A percentile compares a stretch with the other conserved stretches of the same genome.
These are phyloP conservation scores for Fusarium sp. DNA, from an alignment of 2,329 filamentous ascomycete genomes.

Conservation along the genomic window DNA sequence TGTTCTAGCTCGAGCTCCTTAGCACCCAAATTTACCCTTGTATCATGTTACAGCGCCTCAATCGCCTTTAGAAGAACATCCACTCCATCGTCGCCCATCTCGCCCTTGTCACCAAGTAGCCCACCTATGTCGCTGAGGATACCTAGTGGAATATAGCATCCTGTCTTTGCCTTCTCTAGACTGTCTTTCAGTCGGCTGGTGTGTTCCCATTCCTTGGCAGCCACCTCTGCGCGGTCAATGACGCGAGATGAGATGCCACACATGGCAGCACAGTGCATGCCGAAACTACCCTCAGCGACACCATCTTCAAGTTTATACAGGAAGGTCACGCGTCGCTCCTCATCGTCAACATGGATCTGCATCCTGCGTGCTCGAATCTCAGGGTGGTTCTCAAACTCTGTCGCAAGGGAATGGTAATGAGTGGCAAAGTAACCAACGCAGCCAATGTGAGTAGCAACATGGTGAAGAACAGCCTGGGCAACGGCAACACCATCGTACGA, in stretches of 20 bases:
- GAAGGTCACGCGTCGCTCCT: constrained; percentile 90
- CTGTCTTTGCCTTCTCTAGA: constrained; percentile 82
- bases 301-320: constrained; percentile 94
- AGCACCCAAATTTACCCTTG: background rate
- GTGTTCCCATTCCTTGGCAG: constrained; percentile 94
- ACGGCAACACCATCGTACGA: constrained; percentile 98
- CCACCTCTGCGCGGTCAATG: constrained; percentile 87
- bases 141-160: constrained; percentile 86
- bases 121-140: constrained; percentile 89
- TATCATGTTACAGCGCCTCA: constrained; percentile 62
- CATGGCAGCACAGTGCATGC: constrained; percentile 99
- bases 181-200: constrained; percentile 91
- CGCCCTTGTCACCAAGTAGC: constrained; percentile 72
- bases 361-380: constrained; percentile 90
- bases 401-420: constrained; percentile 93
- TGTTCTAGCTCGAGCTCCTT: constrained; percentile 6
- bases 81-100: constrained; percentile 65
- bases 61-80: constrained; percentile 73
- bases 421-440: constrained; percentile 98
- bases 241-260: constrained; percentile 89
- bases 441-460: constrained; percentile 92
- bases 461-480: constrained; percentile 96
- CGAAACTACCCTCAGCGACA: constrained; percentile 95
- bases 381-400: constrained; percentile 90
- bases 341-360: constrained; percentile 93